A percentile compares a stretch with the other conserved stretches of the same genome.
Conservation (phyloP, 805 yeast genomes). For the Clavispora asparagi region DNA sequence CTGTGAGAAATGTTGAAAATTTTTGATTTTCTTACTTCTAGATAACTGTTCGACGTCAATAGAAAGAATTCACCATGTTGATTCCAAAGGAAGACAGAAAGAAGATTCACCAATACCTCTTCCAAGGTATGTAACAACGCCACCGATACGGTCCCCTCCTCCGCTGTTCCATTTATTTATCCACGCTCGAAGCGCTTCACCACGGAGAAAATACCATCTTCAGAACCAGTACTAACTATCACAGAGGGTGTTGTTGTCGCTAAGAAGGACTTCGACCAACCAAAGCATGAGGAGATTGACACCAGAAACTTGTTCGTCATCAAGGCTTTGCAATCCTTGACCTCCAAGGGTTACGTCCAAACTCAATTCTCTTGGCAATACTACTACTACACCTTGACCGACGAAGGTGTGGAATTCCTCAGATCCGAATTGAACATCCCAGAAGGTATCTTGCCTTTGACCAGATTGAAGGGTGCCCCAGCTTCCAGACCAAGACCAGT, state of each 20-base stretch:
- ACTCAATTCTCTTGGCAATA: slow-evolving; percentile 99
- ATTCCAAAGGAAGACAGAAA: slow-evolving; percentile 99
- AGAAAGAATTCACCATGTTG: slow-evolving; percentile 57
- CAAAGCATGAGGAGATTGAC: slow-evolving; percentile 97
- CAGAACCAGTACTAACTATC: slow-evolving; percentile 11
- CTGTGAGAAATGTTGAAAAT: slow-evolving; percentile 4
- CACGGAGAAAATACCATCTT: background rate
- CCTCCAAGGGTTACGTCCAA: slow-evolving; percentile 98
- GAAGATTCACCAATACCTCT: slow-evolving; percentile 98
- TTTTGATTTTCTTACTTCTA: slow-evolving; percentile 11
- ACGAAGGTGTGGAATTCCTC: slow-evolving; percentile 98
- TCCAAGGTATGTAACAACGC: slow-evolving; percentile 74
- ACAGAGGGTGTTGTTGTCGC: slow-evolving; percentile 99
- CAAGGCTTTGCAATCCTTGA: slow-evolving; percentile 99
- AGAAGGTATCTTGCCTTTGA: slow-evolving; percentile 96
- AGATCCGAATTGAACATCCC: slow-evolving; percentile 98
- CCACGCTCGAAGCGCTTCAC: background rate
- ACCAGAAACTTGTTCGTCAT: slow-evolving; percentile 95
- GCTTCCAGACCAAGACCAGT: slow-evolving; percentile 62
- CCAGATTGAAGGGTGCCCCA: slow-evolving; percentile 93
- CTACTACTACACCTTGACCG: slow-evolving; percentile 99
- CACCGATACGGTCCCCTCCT: background rate
- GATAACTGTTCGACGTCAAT: slow-evolving; percentile 15
- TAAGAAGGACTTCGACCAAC: slow-evolving; percentile 96
- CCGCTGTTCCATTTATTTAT: background rate